These are phyloP conservation scores for Rhodotorula sp. DNA, from an alignment of 1,284 basidiomycete genomes.

Conservation along the genomic window DNA sequence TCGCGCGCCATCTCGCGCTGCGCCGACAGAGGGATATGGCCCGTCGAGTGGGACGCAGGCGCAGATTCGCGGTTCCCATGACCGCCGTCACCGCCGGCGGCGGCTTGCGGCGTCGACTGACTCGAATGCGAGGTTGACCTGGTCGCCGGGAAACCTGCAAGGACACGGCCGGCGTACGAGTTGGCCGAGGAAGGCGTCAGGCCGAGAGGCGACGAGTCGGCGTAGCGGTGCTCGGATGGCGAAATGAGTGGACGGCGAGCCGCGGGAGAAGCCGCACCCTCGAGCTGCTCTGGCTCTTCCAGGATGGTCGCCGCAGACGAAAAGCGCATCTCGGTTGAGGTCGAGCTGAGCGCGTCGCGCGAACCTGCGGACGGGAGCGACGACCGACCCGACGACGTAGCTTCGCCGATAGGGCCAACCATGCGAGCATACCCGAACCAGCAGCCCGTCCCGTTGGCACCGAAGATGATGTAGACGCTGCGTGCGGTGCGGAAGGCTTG, in stretches of 20 bases:
- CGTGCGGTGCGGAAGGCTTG: constrained; percentile 85
- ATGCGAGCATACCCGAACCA: constrained; percentile 51
- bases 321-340: constrained; percentile 2
- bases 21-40: constrained; percentile 5
- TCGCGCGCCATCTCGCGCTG: constrained; percentile 18
- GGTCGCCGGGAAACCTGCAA: neutral
- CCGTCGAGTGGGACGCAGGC: constrained; percentile 2
- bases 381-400: constrained; percentile 8
- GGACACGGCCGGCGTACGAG: neutral
- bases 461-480: constrained; percentile 84
- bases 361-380: constrained; percentile 22
- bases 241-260: constrained; percentile 20
- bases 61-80: neutral
- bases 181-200: constrained; percentile 7
- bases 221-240: constrained; percentile 29
- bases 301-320: constrained; percentile 48
- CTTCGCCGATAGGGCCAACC: constrained; percentile 34
- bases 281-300: constrained; percentile 45
- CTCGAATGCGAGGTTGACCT: neutral
- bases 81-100: neutral
- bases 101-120: neutral
- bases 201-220: constrained; percentile 13
- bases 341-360: neutral
- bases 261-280: constrained; percentile 11
- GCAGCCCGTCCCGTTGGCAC: constrained; percentile 80